Evolutionary conservation across 306 rosid genomes (phyloP), one percentile per base, ranked within the genome.

Genomic region (Carpinus fangiana): DNA sequence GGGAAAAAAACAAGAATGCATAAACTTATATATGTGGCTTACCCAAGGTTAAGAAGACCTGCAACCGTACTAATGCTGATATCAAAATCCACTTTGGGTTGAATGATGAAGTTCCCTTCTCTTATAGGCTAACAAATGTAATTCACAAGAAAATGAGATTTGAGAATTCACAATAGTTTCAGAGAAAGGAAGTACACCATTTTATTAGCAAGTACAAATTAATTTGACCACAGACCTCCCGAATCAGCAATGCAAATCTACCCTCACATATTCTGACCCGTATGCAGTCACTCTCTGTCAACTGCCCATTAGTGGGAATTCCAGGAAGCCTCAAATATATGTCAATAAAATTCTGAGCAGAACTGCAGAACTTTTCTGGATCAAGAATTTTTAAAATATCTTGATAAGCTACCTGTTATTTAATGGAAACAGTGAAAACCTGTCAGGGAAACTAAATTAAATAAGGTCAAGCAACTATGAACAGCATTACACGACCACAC

Each of bases 41-140:
- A 95, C 98, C 99, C 99, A 78, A 95, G 97, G 84, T 93, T 93
- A 54, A 95, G 94, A 91, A 95, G 99, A 80, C 99, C 99, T 76
- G 96, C 91, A 76, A 95, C 99, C 0, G 99, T 95, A 80, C 93
- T 85, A 61, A 95, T 89, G 89, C 99, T 86, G 59, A 95, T 95
- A 78, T 95, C 99, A 83, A 95, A 95, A 90, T 95, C 99, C 81
- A 95, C 99, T 87, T 95, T 95, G 43, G 99, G 99, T 88, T 95
- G 99, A 86, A 95, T 91, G 89, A 95, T 91, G 85, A 93, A 95
- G 83, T 91, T 93, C 77, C 99, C 99, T 86, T 95, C 99, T 87
- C 93, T 87, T 76, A 95, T 95, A 74, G 99, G 99, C 99, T 95
- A 90, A 59, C 68, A 74, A 75, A 72, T 34, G 47, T 18, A 56